phyloP scores from a whole-genome alignment of 768 basidiomycete species.

The Amanita subjunquillea region DNA sequence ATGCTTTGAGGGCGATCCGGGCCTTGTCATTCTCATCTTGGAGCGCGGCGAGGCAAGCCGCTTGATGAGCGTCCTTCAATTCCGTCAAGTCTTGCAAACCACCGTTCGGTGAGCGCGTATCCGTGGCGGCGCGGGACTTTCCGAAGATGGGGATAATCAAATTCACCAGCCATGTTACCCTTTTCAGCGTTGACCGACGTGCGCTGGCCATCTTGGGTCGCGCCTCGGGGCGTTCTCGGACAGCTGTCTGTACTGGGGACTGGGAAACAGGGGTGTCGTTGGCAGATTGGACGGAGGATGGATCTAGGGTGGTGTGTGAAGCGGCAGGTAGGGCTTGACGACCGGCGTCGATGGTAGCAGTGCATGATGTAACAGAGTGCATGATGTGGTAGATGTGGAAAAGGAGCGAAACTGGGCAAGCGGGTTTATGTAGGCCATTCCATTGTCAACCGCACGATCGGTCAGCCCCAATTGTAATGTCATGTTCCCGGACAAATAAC shows the following conservation, averaged over 20 bases:
- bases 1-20: neutral
- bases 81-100: no score
- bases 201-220: no score
- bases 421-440: no score
- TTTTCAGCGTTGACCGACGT: no score
- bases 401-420: no score
- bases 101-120: neutral
- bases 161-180: no score
- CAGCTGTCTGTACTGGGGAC: neutral
- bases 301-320: neutral
- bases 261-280: neutral
- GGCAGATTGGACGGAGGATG: neutral
- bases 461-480: no score
- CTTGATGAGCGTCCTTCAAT: neutral
- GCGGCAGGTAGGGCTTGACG: neutral
- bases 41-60: neutral
- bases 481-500: no score
- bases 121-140: no score
- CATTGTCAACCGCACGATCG: no score
- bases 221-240: neutral
- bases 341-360: neutral
- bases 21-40: neutral
- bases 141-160: no score
- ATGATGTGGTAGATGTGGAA: neutral
- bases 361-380: neutral